Evolutionary conservation across 495 filamentous ascomycete species (phyloP), one percentile per base, ranked within the genome.

Genomic region (Diplogelasinospora grovesii): DNA sequence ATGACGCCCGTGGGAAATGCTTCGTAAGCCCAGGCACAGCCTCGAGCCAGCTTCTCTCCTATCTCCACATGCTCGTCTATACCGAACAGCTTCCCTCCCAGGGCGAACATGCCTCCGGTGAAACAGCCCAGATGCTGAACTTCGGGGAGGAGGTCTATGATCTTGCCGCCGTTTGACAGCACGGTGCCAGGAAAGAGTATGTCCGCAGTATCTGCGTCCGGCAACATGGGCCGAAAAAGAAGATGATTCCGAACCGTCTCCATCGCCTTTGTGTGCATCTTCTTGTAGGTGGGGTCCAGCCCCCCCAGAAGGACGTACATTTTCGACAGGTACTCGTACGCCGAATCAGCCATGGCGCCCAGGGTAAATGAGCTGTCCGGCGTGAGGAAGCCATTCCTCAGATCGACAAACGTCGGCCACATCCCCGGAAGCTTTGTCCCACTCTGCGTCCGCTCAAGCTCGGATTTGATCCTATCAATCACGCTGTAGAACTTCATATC

Each of bases 11-110:
- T 81, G 4, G 75, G 69, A 23, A 88, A 89, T 5, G 75, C 70
- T 23, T 79, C 71, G 54, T 95, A 96, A 2, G 86, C 79, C 89
- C 87, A 96, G n/a, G 89, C 81, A 48, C 90, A 96, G 10, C 89
- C 92, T 37, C 92, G 82, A 0, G 86, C 84, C n/a, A 96, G 70
- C 50, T 85, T 83, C 31, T 73, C 66, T 3, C 82, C 92, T 16
- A 86, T 71, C n/a, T 83, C 73, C 35, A 96, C 61, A 52, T 96
- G 83, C 3, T 74, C 71, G 1, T 79, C 66, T 13, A 79, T 67
- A 16, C 74, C 66, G 45, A 93, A 89, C 3, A 89, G 68, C 49
- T 78, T 83, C 16, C 85, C 82, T 25, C 86, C 92, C 28, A 98
- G 65, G 8, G 80, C 90, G 35, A 94, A 79, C 90, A 96, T 96